phyloP scores from a whole-genome alignment of 2,329 filamentous ascomycete species.

The Fusarium verrucosum region DNA sequence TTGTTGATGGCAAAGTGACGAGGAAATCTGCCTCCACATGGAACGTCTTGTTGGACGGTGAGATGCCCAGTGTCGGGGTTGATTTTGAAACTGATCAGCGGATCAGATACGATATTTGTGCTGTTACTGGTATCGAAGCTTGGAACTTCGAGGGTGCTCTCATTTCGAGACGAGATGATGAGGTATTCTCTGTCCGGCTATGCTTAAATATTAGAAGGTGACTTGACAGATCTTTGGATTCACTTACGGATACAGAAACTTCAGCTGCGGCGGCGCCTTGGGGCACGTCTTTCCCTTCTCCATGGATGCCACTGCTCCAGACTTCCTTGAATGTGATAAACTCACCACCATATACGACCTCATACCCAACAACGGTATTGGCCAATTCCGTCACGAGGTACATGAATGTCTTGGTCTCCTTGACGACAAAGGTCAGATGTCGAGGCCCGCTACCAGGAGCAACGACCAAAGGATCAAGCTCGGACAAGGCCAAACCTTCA shows the following conservation, averaged over 20 bases:
- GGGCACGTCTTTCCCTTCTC: constrained; percentile 53
- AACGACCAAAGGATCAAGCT: constrained; percentile 53
- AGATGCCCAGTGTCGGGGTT: constrained; percentile 63
- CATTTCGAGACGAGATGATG: constrained; percentile 73
- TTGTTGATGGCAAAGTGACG: constrained; percentile 74
- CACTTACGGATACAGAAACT: constrained; percentile 65
- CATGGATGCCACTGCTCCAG: constrained; percentile 60
- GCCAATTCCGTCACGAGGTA: constrained; percentile 70
- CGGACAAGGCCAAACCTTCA: constrained; percentile 55
- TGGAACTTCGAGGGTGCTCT: constrained; percentile 61
- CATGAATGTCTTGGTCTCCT: constrained; percentile 59
- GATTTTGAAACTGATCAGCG: constrained; percentile 70
- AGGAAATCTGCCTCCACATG: constrained; percentile 71
- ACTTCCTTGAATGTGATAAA: constrained; percentile 57
- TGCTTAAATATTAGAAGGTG: not conserved
- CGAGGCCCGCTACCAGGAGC: constrained; percentile 69
- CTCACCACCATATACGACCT: constrained; percentile 60
- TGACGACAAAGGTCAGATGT: constrained; percentile 67
- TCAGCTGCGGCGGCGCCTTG: constrained; percentile 61
- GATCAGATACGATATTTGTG: constrained; percentile 65
- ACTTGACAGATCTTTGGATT: not conserved
- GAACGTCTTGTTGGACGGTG: constrained; percentile 63
- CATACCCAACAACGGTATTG: constrained; percentile 66
- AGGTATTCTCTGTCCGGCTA: constrained; percentile 70
- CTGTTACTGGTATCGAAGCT: constrained; percentile 55